A percentile compares a stretch with the other conserved stretches of the same genome.
These are phyloP conservation scores for Annulohypoxylon bovei DNA, from an alignment of 495 filamentous ascomycete genomes.

Conservation along the genomic window DNA sequence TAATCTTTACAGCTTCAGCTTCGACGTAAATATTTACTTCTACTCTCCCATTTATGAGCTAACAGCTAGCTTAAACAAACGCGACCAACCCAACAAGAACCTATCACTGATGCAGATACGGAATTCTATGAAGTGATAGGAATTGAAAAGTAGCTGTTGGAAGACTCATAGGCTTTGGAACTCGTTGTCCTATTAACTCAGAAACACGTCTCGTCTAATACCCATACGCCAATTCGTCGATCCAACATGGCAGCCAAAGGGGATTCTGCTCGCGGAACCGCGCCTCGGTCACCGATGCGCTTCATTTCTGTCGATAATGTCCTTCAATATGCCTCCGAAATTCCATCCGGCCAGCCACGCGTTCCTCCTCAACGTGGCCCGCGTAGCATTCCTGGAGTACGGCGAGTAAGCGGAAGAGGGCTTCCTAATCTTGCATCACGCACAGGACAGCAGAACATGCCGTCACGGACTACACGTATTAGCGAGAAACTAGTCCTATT, in stretches of 20 bases:
- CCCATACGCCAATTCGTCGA: neutral
- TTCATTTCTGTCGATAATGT: constrained; percentile 97
- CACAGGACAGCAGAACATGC: constrained; percentile 76
- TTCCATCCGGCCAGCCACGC: constrained; percentile 92
- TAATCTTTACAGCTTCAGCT: neutral
- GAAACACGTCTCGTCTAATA: neutral
- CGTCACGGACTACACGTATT: constrained; percentile 87
- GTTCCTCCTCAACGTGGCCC: constrained; percentile 65
- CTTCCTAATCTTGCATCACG: constrained; percentile 56
- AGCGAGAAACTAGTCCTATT: constrained; percentile 96
- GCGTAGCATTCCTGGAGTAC: constrained; percentile 54
- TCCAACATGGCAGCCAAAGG: constrained; percentile 38
- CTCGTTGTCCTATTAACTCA: neutral
- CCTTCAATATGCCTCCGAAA: constrained; percentile 91
- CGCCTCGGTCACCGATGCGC: constrained; percentile 64
- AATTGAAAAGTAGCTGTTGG: neutral
- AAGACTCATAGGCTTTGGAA: neutral
- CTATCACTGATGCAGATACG: neutral
- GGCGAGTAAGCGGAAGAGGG: constrained; percentile 52
- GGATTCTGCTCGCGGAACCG: constrained; percentile 43
- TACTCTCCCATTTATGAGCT: too few relatives aligned
- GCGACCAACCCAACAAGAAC: neutral
- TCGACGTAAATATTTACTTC: neutral
- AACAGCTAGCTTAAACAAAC: neutral
- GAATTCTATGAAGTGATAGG: neutral